These are phyloP conservation scores for Lactuca saligna DNA, from an alignment of 129 eudicot genomes.

Conservation along the genomic window DNA sequence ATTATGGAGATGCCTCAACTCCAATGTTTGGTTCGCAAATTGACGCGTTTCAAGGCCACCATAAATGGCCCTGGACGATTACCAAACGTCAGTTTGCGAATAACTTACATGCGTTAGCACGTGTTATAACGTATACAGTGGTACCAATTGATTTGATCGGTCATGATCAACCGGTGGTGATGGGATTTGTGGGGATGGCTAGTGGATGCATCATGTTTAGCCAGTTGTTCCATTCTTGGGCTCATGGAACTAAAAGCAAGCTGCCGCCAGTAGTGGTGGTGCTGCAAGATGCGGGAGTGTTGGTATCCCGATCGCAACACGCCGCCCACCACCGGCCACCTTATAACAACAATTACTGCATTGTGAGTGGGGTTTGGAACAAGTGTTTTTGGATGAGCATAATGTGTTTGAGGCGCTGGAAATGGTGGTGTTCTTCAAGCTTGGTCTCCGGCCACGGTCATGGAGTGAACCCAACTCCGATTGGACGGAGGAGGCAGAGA, in stretches of 20 bases:
- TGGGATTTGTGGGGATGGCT: conserved; percentile 59
- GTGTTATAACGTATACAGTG: conserved; percentile 47
- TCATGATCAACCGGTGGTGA: conserved; percentile 46
- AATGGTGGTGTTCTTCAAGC: conserved; percentile 65
- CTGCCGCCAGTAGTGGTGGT: conserved; percentile 63
- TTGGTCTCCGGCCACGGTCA: conserved; percentile 76
- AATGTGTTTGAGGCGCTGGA: conserved; percentile 78
- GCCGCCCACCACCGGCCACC: conserved; percentile 81
- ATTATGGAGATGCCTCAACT: conserved; percentile 68
- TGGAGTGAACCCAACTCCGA: conserved; percentile 77
- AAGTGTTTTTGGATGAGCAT: conserved; percentile 50
- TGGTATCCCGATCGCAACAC: conserved; percentile 67
- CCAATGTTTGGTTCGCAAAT: conserved; percentile 81
- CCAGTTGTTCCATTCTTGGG: conserved; percentile 96
- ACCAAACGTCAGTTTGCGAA: conserved; percentile 77
- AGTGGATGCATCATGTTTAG: conserved; percentile 94
- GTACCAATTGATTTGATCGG: conserved; percentile 53
- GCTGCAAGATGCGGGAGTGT: conserved; percentile 63
- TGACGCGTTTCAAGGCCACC: conserved; percentile 94
- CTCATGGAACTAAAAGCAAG: conserved; percentile 80
- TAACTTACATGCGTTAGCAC: conserved; percentile 74
- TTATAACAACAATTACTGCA: conserved; percentile 72
- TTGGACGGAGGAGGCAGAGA: conserved; percentile 54
- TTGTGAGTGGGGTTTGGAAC: conserved; percentile 91
- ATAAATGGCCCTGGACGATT: conserved; percentile 91